Percentiles rank a stretch among this genome's conserved stretches.
Evolutionary conservation across 371 early-diverging fungal species (phyloP).

Genomic region (Mortierella sp.): DNA sequence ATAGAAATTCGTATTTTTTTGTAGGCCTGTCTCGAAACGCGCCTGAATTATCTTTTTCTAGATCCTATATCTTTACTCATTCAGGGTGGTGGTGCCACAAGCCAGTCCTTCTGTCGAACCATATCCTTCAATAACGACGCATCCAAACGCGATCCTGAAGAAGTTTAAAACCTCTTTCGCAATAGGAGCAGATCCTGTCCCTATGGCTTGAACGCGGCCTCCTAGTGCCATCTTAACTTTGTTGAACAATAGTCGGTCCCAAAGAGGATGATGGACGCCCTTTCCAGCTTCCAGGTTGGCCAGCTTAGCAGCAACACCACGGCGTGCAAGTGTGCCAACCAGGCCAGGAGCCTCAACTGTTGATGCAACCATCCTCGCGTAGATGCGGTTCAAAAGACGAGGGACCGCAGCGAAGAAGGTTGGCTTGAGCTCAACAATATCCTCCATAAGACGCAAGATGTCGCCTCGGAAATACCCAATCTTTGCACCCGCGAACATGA

Average conservation of each 20-base stretch:
- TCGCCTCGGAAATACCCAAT: conserved; percentile 93
- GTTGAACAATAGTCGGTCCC: conserved; percentile 85
- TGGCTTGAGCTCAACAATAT: conserved; percentile 84
- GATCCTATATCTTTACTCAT: too few species aligned
- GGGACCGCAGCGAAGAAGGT: conserved; percentile 93
- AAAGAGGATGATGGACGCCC: conserved; percentile 67
- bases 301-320: conserved; percentile 64
- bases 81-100: conserved; percentile 58
- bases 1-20: too few species aligned
- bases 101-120: conserved; percentile 91
- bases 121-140: conserved; percentile 77
- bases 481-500: conserved; percentile 63
- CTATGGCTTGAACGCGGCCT: conserved; percentile 72
- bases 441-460: conserved; percentile 80
- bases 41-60: too few species aligned
- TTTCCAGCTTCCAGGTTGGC: conserved; percentile 64
- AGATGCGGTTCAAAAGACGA: conserved; percentile 91
- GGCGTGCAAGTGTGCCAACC: conserved; percentile 72
- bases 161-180: conserved; percentile 77
- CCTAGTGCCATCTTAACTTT: conserved; percentile 81
- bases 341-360: conserved; percentile 78
- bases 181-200: conserved; percentile 83
- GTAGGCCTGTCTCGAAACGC: too few species aligned
- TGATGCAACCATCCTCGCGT: conserved; percentile 78
- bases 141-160: conserved; percentile 75